Evolutionary conservation across 2,329 filamentous ascomycete species (phyloP), one percentile per base, ranked within the genome.

Genomic region (Coniochaeta pulveracea): DNA sequence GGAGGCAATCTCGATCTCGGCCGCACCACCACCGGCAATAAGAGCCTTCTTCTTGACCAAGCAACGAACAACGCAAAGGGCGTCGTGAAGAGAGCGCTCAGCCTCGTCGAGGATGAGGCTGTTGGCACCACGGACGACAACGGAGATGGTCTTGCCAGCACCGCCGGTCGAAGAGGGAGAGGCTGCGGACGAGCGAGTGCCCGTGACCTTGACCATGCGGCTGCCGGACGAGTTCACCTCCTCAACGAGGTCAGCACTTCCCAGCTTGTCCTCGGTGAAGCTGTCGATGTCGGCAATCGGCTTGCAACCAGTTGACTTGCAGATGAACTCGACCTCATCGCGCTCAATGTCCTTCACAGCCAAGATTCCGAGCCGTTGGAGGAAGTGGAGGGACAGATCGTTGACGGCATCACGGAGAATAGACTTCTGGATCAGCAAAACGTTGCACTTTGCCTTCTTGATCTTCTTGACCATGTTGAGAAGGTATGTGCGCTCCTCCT

Each of bases 381-480:
- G 72, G 72, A 98, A 98, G 64, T 98, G 91, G 43, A 98, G 73
- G 41, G 85, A 93, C 37, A 98, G 72, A 49, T 98, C 91, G 65
- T 98, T 98, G 57, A 98, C 88, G 22, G 91, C 91, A 51, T 98
- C 91, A 47, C 91, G 80, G 38, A 98, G 76, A 48, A 98, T 98
- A 10, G 89, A 96, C 65, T 98, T 98, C 55, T 98, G 91, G 47
- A 98, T 96, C 46, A 98, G 70, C 27, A 96, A 77, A 26, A 98
- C 91, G 51, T 98, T 98, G 66, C 91, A 98, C 69, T 96, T 98
- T 46, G 91, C 88, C 72, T 96, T 98, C 67, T 96, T 95, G 61
- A 98, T 98, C 73, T 96, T 98, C 76, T 98, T 96, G 55, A 93
- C 88, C 76, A 98, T 84, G 69, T 96, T 96, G 38, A 98, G 74